Evolutionary conservation across 768 basidiomycete species (phyloP).

Genomic region (Peribolospora baueri): DNA sequence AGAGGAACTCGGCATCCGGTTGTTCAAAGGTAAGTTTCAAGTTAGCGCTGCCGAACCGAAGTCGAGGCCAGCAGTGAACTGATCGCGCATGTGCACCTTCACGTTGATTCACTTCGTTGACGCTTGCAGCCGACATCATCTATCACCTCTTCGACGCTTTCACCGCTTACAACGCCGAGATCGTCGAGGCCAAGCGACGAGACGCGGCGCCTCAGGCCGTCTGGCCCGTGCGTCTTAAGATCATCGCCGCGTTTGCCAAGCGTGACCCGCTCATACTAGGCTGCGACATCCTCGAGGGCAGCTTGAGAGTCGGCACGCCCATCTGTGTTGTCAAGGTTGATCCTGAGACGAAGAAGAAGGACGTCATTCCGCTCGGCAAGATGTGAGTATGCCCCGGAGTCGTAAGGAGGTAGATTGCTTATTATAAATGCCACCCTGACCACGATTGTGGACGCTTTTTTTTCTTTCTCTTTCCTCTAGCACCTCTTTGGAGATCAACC

Average conservation of each 20-base stretch:
- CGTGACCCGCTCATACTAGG: slow-evolving; percentile 94
- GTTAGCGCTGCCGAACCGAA: neutral
- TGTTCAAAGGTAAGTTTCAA: slow-evolving; percentile 57
- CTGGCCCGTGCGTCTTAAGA: slow-evolving; percentile 87
- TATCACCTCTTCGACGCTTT: slow-evolving; percentile 95
- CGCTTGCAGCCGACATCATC: slow-evolving; percentile 65
- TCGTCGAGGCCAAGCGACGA: slow-evolving; percentile 66
- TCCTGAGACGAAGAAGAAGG: slow-evolving; percentile 62
- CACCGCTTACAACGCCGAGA: slow-evolving; percentile 76
- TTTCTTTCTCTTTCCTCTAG: slow-evolving; percentile 23
- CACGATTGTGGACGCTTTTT: slow-evolving; percentile 1
- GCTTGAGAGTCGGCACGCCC: slow-evolving; percentile 73
- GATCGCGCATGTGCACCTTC: too few relatives aligned
- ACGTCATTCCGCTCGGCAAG: slow-evolving; percentile 75
- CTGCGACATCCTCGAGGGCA: slow-evolving; percentile 84
- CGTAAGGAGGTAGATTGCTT: neutral
- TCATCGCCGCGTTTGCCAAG: slow-evolving; percentile 80
- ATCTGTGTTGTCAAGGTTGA: slow-evolving; percentile 86
- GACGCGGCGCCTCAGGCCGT: slow-evolving; percentile 87
- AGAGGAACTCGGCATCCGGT: slow-evolving; percentile 72
- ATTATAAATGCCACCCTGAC: neutral
- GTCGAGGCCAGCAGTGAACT: neutral
- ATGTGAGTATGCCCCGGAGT: slow-evolving; percentile 35
- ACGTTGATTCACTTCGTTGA: neutral
- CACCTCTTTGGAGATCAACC: slow-evolving; percentile 91